Evolutionary conservation across 352 stramenopile genomes (phyloP).

Genomic region (Pythium guiyangense): DNA sequence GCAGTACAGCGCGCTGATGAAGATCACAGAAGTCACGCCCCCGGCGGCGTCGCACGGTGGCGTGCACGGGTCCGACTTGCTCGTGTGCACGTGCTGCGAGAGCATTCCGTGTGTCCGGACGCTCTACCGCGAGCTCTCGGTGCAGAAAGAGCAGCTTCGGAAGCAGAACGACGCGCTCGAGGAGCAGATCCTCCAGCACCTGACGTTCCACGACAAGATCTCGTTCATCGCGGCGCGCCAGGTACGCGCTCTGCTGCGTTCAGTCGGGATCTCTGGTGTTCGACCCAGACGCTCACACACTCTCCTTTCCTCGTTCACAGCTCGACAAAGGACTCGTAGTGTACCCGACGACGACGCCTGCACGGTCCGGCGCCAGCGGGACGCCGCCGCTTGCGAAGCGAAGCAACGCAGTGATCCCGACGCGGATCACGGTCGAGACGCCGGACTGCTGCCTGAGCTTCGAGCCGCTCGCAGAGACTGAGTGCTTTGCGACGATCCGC

Average conservation of each 20-base stretch:
- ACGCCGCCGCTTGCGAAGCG: neutral
- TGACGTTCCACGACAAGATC: conserved; percentile 23
- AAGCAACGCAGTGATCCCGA: neutral
- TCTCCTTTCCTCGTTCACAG: too few species aligned
- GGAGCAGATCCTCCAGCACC: conserved; percentile 19
- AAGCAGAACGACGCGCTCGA: conserved; percentile 23
- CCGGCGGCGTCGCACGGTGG: neutral
- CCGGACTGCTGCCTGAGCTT: conserved; percentile 19
- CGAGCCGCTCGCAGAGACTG: conserved; percentile 16
- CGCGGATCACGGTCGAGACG: conserved; percentile 11
- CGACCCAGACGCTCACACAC: neutral
- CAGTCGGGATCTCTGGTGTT: too few species aligned
- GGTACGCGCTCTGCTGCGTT: conserved; percentile 1
- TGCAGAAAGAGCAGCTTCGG: conserved; percentile 22
- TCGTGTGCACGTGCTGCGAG: conserved; percentile 8
- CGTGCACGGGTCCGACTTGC: conserved; percentile 7
- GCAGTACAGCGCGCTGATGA: conserved; percentile 24
- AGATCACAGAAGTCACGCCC: conserved; percentile 1
- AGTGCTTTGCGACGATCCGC: conserved; percentile 20
- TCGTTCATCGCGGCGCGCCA: conserved; percentile 14
- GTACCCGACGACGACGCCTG: neutral
- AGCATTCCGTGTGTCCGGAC: conserved; percentile 6
- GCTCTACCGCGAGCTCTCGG: conserved; percentile 17
- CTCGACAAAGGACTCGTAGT: neutral
- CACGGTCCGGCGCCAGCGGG: neutral